Conservation (phyloP, 2,329 filamentous ascomycete species). For the Claviceps capensis region DNA sequence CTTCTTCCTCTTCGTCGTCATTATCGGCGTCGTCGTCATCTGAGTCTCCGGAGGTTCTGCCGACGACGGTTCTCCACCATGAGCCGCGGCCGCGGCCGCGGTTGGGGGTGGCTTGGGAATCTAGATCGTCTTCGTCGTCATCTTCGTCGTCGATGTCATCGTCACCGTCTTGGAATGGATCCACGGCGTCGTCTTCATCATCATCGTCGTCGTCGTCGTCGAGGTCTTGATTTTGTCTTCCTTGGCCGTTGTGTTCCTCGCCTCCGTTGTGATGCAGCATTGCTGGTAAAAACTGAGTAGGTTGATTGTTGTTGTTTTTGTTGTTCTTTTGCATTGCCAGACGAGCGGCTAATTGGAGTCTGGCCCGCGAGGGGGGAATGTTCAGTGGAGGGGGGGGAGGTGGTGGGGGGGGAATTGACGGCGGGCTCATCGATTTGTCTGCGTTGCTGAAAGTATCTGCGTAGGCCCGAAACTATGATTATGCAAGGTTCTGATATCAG, state of each 20-base stretch:
- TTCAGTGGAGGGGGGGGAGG: slow-evolving; percentile 70
- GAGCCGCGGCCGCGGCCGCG: slow-evolving; percentile 21
- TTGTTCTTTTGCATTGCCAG: slow-evolving; percentile 64
- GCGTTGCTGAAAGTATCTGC: slow-evolving; percentile 39
- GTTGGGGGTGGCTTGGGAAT: slow-evolving; percentile 26
- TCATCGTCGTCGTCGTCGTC: slow-evolving; percentile 14
- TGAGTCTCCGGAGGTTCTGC: slow-evolving; percentile 5
- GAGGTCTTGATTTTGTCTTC: not conserved
- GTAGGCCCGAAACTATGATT: slow-evolving; percentile 42
- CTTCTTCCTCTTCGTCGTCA: slow-evolving; percentile 50
- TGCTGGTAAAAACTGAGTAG: slow-evolving; percentile 31
- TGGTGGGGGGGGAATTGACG: slow-evolving; percentile 43
- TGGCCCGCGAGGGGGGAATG: slow-evolving; percentile 72
- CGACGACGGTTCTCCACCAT: slow-evolving; percentile 35
- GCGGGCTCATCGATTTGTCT: slow-evolving; percentile 36
- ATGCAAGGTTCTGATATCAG: not conserved
- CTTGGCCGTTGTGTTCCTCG: slow-evolving; percentile 13
- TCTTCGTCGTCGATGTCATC: slow-evolving; percentile 32
- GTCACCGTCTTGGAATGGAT: slow-evolving; percentile 41
- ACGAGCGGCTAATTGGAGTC: slow-evolving; percentile 79
- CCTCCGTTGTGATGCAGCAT: slow-evolving; percentile 24
- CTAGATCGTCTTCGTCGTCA: slow-evolving; percentile 39
- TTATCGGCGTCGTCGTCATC: slow-evolving; percentile 36
- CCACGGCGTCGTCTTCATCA: slow-evolving; percentile 21
- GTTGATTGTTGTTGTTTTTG: slow-evolving; percentile 18